Evolutionary conservation across 1,139 yeast species (phyloP).

Genomic region (Hansenula lynferdii): DNA sequence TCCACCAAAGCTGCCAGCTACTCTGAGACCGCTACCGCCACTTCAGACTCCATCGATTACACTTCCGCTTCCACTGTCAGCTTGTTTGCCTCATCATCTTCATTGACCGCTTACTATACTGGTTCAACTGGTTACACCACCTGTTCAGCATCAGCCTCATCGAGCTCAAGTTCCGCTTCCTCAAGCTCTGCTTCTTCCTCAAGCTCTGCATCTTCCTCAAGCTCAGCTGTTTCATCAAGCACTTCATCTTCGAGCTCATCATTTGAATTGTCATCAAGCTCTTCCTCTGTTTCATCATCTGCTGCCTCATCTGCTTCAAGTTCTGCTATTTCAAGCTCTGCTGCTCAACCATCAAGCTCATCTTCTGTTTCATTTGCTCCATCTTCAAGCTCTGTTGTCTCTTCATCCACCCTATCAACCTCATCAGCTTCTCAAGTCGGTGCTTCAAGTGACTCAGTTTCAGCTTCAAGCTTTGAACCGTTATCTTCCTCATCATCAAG

Average conservation of each 20-base stretch:
- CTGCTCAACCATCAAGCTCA: not conserved
- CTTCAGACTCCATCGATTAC: not conserved
- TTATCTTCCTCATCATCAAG: not conserved
- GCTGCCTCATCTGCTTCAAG: not conserved
- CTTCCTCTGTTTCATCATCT: not conserved
- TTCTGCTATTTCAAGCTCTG: no score
- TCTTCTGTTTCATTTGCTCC: not conserved
- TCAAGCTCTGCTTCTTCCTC: not conserved
- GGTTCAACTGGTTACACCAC: constrained; percentile 6
- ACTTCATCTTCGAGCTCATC: not conserved
- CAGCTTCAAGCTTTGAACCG: not conserved
- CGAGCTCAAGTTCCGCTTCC: not conserved
- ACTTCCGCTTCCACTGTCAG: constrained; percentile 4
- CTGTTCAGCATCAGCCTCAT: constrained; percentile 1
- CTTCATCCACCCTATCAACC: no score
- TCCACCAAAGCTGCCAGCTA: constrained; percentile 1
- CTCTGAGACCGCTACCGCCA: constrained; percentile 1
- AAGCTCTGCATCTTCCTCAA: not conserved
- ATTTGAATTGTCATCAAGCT: not conserved
- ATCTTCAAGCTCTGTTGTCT: no score
- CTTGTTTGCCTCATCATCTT: constrained; percentile 2
- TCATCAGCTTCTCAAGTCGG: not conserved
- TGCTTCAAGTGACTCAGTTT: not conserved
- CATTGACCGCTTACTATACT: constrained; percentile 3
- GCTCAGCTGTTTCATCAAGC: not conserved